phyloP scores from a whole-genome alignment of 148 eudicot genomes.

The Chenopodium album region DNA sequence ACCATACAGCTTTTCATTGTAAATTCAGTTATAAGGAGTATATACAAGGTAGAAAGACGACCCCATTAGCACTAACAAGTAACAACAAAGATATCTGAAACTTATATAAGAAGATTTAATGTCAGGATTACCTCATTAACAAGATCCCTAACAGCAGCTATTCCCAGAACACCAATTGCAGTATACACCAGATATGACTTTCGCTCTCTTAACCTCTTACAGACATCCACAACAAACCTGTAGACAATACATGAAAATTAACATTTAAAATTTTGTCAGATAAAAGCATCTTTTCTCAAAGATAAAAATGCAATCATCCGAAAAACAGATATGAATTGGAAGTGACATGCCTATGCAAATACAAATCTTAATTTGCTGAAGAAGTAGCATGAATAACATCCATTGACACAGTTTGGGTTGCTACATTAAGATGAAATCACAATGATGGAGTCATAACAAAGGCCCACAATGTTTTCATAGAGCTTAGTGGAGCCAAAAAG shows the following conservation, averaged over 20 bases:
- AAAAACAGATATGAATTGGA: background rate
- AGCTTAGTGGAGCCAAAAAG: background rate
- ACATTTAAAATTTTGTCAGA: background rate
- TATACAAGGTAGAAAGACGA: background rate
- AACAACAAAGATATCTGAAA: background rate
- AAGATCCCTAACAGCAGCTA: slow-evolving; percentile 78
- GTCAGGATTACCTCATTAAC: slow-evolving; percentile 64
- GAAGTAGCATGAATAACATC: background rate
- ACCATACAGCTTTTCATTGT: background rate
- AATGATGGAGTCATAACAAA: background rate
- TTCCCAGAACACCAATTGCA: slow-evolving; percentile 86
- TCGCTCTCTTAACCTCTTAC: slow-evolving; percentile 71
- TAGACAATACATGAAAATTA: slow-evolving; percentile 13
- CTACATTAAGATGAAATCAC: background rate
- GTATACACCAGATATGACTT: slow-evolving; percentile 76
- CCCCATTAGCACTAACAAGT: background rate
- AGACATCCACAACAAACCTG: slow-evolving; percentile 79
- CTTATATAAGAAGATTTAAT: background rate
- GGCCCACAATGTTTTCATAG: background rate
- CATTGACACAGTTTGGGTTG: background rate
- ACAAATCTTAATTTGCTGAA: background rate
- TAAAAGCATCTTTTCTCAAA: background rate
- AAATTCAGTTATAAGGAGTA: background rate
- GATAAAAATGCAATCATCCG: background rate
- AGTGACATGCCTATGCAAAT: slow-evolving; percentile 2